phyloP scores from a whole-genome alignment of 257 asterid species.

The Solanum stenotomum region DNA sequence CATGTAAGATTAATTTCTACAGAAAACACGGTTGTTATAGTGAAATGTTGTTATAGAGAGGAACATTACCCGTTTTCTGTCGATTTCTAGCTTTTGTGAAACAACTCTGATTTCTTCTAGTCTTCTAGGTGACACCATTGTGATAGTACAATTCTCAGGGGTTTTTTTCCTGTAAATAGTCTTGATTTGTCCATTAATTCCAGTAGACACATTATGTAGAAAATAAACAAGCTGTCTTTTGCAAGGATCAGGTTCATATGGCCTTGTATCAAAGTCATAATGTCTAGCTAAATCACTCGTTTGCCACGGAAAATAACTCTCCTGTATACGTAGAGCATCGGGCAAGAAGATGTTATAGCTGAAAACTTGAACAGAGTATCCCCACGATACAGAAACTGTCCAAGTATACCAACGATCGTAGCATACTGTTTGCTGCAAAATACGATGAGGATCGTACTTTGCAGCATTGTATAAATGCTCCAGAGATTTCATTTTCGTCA shows the following conservation, averaged over 20 bases:
- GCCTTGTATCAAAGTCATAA: constrained; percentile 54
- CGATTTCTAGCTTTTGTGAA: constrained; percentile 16
- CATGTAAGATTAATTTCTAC: not conserved
- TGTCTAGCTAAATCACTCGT: constrained; percentile 45
- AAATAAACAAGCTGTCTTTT: constrained; percentile 49
- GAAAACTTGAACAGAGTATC: constrained; percentile 57
- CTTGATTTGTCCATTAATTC: constrained; percentile 20
- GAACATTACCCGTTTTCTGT: constrained; percentile 36
- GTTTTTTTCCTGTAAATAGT: constrained; percentile 29
- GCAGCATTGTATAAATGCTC: constrained; percentile 50
- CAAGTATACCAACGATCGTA: constrained; percentile 35
- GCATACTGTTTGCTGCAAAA: constrained; percentile 78
- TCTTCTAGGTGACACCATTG: constrained; percentile 15
- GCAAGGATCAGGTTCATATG: constrained; percentile 43
- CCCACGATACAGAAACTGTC: constrained; percentile 76
- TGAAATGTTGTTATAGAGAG: not conserved
- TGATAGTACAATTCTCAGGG: constrained; percentile 30
- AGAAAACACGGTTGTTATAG: not conserved
- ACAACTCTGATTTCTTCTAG: constrained; percentile 33
- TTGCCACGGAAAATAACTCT: constrained; percentile 66
- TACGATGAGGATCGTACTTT: constrained; percentile 42
- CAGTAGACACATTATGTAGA: constrained; percentile 22
- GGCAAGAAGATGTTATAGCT: constrained; percentile 50
- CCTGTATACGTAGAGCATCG: constrained; percentile 43
- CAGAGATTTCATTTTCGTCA: constrained; percentile 39